phyloP scores from a whole-genome alignment of 768 basidiomycete genomes.

The Mycena indigotica region DNA sequence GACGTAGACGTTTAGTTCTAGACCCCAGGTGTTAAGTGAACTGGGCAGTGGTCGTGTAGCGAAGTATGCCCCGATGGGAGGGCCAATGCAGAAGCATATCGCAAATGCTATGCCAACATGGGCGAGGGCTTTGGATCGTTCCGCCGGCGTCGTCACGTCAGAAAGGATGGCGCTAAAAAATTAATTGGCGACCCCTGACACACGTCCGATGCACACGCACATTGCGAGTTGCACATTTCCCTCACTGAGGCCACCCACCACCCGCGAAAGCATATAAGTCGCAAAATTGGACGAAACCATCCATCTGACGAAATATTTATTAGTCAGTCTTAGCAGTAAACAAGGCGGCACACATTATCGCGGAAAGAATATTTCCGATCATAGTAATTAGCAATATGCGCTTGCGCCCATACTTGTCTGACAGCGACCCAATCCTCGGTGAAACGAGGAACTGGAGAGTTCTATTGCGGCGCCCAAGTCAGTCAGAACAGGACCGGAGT shows the following conservation, averaged over 20 bases:
- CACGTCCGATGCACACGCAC: slow-evolving; percentile 51
- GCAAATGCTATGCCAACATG: slow-evolving; percentile 96
- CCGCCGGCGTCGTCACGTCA: slow-evolving; percentile 80
- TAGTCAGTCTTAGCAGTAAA: background rate
- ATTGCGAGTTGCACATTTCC: slow-evolving; percentile 97
- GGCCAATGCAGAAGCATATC: slow-evolving; percentile 90
- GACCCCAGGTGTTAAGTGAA: slow-evolving; percentile 54
- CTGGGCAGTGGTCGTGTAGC: slow-evolving; percentile 79
- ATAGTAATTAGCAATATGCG: slow-evolving; percentile 82
- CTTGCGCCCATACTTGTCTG: slow-evolving; percentile 89
- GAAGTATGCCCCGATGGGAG: slow-evolving; percentile 95
- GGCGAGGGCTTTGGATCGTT: slow-evolving; percentile 83
- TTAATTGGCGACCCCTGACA: background rate
- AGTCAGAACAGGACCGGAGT: background rate
- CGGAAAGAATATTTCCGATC: slow-evolving; percentile 93
- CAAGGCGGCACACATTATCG: slow-evolving; percentile 69
- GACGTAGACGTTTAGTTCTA: slow-evolving; percentile 86
- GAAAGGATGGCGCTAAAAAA: slow-evolving; percentile 82
- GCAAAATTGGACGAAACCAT: slow-evolving; percentile 88
- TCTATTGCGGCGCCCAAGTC: slow-evolving; percentile 49
- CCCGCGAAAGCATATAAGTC: slow-evolving; percentile 84
- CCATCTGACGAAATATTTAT: slow-evolving; percentile 57
- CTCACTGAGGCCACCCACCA: slow-evolving; percentile 93
- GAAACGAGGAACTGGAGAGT: slow-evolving; percentile 84
- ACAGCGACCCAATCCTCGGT: slow-evolving; percentile 78